Evolutionary conservation across 495 filamentous ascomycete genomes (phyloP), one percentile per base, ranked within the genome.

Genomic region (Copromyces sp.): DNA sequence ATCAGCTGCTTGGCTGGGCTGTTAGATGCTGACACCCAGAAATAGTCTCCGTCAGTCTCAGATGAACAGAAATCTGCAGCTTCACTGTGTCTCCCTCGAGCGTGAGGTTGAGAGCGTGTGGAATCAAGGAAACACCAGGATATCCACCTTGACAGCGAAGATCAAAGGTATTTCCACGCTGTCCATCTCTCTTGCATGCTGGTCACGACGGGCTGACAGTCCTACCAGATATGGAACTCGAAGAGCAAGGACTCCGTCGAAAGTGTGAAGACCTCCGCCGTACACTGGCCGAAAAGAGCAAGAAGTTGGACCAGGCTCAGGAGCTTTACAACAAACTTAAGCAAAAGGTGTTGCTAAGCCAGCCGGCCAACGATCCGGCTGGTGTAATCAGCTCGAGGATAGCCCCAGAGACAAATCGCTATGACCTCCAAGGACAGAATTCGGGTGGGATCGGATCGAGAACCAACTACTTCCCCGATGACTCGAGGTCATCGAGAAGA

Each of bases 271-370:
- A 95, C 20, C 84, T 97, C 4, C 83, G 86, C 38, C 86, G 90
- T 68, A 84, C 89, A 3, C 89, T 90, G 73, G 86, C 88, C 53
- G 91, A 95, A 40, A 96, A 96, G 77, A 90, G 83, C 72, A 89
- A 89, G 53, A 91, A 92, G 72, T 86, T 93, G n/a, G 82, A 89
- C 4, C 90, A 94, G 71, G 90, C 90, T 24, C 93, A 94, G 74
- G 92, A 94, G 74, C 87, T 97, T 7, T 98, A 97, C 74, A 91
- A 93, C 74, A 87, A 90, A 40, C 83, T 97, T 61, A 97, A 97
- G 80, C 86, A 89, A 35, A 89, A 90, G 70, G 87, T 90, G 5
- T 88, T 93, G 84, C 82, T 87, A 37, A 86, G 88, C 9, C 89
- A 91, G 39, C 89, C 93, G 68, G 88, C 92, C 71, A 86, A 86